phyloP scores from a whole-genome alignment of 768 basidiomycete species.

The Lanmaoa rubissima region DNA sequence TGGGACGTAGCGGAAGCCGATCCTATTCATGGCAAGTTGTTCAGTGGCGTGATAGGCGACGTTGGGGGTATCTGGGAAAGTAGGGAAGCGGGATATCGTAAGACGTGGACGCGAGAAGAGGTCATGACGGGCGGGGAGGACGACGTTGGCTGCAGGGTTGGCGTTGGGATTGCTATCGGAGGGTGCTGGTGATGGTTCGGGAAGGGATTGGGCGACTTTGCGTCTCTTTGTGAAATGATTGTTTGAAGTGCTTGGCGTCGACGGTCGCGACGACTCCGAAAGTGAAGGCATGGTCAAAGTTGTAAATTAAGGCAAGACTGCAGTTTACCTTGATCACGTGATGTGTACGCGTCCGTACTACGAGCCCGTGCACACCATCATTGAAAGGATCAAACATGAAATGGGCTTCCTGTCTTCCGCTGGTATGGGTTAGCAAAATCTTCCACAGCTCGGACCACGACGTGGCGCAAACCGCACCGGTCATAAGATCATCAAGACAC shows the following conservation, averaged over 20 bases:
- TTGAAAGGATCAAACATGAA: not conserved
- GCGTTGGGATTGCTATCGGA: slow-evolving; percentile 44
- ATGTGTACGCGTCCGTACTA: slow-evolving; percentile 1
- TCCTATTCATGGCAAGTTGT: slow-evolving; percentile 66
- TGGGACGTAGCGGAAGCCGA: slow-evolving; percentile 78
- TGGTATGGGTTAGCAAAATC: not conserved
- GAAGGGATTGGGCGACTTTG: slow-evolving; percentile 45
- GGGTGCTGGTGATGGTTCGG: slow-evolving; percentile 54
- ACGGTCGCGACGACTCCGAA: slow-evolving; percentile 35
- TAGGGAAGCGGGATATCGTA: slow-evolving; percentile 70
- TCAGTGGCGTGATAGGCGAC: slow-evolving; percentile 63
- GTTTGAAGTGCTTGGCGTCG: slow-evolving; percentile 27
- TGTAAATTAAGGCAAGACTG: no score
- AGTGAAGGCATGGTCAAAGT: slow-evolving; percentile 11
- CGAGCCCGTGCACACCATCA: not conserved
- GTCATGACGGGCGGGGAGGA: slow-evolving; percentile 66
- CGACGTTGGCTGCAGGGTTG: slow-evolving; percentile 40
- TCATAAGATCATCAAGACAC: not conserved
- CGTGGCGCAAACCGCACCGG: not conserved
- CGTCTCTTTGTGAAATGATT: slow-evolving; percentile 41
- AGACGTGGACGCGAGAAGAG: slow-evolving; percentile 68
- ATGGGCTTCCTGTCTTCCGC: not conserved
- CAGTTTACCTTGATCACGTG: slow-evolving; percentile 21
- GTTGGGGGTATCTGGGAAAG: slow-evolving; percentile 59
- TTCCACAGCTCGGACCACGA: not conserved